Conservation (phyloP, 306 rosid species). For the Oxytropis ochrocephala region DNA sequence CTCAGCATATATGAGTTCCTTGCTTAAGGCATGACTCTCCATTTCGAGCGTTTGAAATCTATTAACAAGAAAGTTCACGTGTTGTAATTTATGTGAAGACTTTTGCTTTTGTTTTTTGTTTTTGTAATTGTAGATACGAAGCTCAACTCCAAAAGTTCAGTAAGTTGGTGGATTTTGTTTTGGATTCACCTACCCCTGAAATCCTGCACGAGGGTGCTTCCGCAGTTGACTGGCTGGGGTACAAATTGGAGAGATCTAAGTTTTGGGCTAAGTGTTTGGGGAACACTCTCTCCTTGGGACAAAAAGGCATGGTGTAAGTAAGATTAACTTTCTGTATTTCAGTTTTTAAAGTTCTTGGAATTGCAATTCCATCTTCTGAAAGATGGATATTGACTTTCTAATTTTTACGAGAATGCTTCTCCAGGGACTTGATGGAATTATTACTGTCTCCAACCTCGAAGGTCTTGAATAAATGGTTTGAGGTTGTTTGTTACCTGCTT, state of each 20-base stretch:
- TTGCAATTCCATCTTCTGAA: background rate
- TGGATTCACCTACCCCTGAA: constrained; percentile 68
- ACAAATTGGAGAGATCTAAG: constrained; percentile 41
- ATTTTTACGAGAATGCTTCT: background rate
- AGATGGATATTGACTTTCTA: background rate
- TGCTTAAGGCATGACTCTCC: background rate
- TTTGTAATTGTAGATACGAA: constrained; percentile 42
- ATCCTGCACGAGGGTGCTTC: constrained; percentile 27
- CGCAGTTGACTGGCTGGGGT: constrained; percentile 34
- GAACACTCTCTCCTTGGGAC: constrained; percentile 44
- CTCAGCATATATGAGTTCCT: background rate
- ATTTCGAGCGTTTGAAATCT: background rate
- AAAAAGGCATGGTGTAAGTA: constrained; percentile 69
- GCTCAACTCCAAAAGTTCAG: constrained; percentile 54
- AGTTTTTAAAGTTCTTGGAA: background rate
- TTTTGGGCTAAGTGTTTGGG: constrained; percentile 50
- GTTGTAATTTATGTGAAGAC: background rate
- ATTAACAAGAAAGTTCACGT: background rate
- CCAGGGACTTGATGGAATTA: constrained; percentile 63
- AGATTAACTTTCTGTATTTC: constrained; percentile 2
- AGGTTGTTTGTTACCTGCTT: constrained; percentile 31
- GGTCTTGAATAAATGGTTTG: constrained; percentile 70
- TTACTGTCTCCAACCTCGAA: constrained; percentile 61
- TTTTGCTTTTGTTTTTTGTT: background rate
- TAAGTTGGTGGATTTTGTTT: constrained; percentile 51